Percentiles rank a stretch among this genome's conserved stretches.
These are phyloP conservation scores for Leucaena leucocephala DNA, from an alignment of 306 rosid genomes.

Conservation along the genomic window DNA sequence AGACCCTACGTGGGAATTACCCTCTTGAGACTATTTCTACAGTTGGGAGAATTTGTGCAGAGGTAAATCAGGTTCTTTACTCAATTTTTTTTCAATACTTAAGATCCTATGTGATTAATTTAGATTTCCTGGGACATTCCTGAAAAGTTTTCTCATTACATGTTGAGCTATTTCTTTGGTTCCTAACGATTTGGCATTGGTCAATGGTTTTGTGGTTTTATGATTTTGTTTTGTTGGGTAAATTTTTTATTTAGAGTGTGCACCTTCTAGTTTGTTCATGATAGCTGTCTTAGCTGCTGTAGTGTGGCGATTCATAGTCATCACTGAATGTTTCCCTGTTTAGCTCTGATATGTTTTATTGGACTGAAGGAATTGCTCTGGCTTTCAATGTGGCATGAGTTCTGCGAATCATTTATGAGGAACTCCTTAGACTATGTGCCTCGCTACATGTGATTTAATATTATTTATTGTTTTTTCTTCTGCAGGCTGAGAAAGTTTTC, in stretches of 20 bases:
- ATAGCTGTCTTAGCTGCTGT: background rate
- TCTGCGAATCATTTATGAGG: constrained; percentile 21
- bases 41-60: constrained; percentile 91
- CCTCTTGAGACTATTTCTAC: constrained; percentile 95
- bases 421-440: constrained; percentile 23
- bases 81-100: constrained; percentile 12
- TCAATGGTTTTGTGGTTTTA: background rate
- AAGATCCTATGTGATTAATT: constrained; percentile 21
- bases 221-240: background rate
- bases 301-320: background rate
- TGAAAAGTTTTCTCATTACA: background rate
- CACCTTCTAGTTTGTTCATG: constrained; percentile 14
- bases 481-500: constrained; percentile 98
- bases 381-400: background rate
- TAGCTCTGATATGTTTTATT: background rate
- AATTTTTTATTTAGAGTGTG: background rate
- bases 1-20: constrained; percentile 94
- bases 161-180: constrained; percentile 16
- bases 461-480: constrained; percentile 5
- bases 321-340: constrained; percentile 13
- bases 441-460: constrained; percentile 25
- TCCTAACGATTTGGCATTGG: background rate
- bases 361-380: background rate
- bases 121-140: constrained; percentile 26
- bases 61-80: constrained; percentile 52